Conservation (phyloP, 1,139 yeast species). For the Saccharomyces hybrid region DNA sequence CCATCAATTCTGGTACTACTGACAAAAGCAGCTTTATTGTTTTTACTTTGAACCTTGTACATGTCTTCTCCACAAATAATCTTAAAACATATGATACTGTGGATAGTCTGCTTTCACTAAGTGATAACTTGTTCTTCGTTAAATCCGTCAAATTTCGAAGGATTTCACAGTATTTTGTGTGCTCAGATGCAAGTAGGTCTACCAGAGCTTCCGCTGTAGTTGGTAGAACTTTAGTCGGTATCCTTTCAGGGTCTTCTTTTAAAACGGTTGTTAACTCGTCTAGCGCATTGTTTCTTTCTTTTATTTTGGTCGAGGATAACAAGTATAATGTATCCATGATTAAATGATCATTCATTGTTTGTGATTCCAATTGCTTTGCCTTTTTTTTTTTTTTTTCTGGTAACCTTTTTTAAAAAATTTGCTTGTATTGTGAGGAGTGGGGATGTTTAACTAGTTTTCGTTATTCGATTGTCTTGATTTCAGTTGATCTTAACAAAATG, state of each 20-base stretch:
- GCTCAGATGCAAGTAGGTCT: conserved; percentile 38
- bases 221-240: conserved; percentile 21
- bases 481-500: neutral
- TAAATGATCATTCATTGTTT: conserved; percentile 19
- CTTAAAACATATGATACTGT: conserved; percentile 35
- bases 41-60: conserved; percentile 18
- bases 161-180: conserved; percentile 30
- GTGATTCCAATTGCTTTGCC: conserved; percentile 2
- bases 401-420: neutral
- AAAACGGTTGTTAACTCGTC: conserved; percentile 33
- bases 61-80: conserved; percentile 23
- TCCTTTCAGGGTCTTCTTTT: conserved; percentile 17
- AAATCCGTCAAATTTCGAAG: conserved; percentile 5
- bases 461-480: neutral
- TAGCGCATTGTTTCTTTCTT: conserved; percentile 48
- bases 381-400: too few species aligned
- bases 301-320: conserved; percentile 41
- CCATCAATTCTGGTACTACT: conserved; percentile 22
- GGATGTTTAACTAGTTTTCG: neutral
- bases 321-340: conserved; percentile 19
- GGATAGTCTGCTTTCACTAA: conserved; percentile 38
- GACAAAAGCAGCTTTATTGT: conserved; percentile 18
- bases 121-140: conserved; percentile 18
- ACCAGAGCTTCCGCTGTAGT: conserved; percentile 36
- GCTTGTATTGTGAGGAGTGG: neutral